A percentile compares a stretch with the other conserved stretches of the same genome.
These are phyloP conservation scores for Huiozyma sinensis DNA, from an alignment of 805 yeast genomes.

Conservation along the genomic window DNA sequence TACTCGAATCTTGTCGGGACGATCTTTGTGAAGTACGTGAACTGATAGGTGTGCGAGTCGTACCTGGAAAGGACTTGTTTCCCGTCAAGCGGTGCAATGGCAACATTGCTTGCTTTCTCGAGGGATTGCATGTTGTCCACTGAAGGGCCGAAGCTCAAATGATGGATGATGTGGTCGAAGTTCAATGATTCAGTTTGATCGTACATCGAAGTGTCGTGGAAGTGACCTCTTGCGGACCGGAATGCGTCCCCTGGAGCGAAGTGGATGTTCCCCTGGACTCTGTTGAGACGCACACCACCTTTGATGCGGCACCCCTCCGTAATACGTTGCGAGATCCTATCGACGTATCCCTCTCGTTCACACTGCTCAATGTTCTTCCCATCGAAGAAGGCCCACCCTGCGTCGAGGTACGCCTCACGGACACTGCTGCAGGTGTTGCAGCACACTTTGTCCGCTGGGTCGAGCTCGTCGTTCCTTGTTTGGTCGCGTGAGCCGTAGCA, in stretches of 20 bases:
- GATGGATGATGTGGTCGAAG: conserved; percentile 69
- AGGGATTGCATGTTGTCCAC: conserved; percentile 7
- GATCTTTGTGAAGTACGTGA: conserved; percentile 74
- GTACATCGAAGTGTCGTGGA: conserved; percentile 77
- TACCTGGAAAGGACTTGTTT: conserved; percentile 22
- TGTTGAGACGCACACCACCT: conserved; percentile 70
- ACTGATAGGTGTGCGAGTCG: conserved; percentile 48
- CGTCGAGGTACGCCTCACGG: conserved; percentile 61
- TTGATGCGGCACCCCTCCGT: conserved; percentile 81
- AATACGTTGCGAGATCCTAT: conserved; percentile 43
- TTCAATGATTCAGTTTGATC: conserved; percentile 50
- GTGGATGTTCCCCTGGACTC: conserved; percentile 85
- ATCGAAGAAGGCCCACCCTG: conserved; percentile 83
- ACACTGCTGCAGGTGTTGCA: conserved; percentile 84
- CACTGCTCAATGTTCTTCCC: conserved; percentile 85
- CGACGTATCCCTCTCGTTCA: conserved; percentile 80
- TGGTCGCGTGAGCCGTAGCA: conserved; percentile 81
- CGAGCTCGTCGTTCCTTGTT: conserved; percentile 23
- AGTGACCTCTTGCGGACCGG: conserved; percentile 43
- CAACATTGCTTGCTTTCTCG: neutral
- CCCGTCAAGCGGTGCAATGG: conserved; percentile 64
- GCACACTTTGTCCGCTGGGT: conserved; percentile 42
- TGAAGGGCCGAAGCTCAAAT: conserved; percentile 65
- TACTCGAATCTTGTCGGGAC: conserved; percentile 82
- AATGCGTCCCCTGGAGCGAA: conserved; percentile 89